Percentiles rank a stretch among this genome's conserved stretches.
Conservation (phyloP, 1,284 basidiomycete species). For the Lentinus polychrous region DNA sequence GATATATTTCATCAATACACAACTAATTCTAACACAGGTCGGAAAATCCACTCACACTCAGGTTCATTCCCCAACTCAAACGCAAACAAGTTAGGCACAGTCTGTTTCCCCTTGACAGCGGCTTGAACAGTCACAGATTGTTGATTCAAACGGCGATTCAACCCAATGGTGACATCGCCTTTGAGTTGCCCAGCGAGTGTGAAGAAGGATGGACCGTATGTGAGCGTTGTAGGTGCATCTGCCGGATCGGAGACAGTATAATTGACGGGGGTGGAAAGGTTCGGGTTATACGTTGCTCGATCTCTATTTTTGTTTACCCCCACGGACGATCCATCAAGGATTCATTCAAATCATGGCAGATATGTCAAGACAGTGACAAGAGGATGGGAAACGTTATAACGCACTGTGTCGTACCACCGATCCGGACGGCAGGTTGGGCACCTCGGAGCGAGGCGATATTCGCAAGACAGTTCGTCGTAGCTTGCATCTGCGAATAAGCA, state of each 20-base stretch:
- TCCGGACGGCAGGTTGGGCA: slow-evolving; percentile 31
- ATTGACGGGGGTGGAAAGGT: slow-evolving; percentile 27
- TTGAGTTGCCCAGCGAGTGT: slow-evolving; percentile 27
- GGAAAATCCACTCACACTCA: slow-evolving; percentile 25
- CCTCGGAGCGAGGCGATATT: slow-evolving; percentile 31
- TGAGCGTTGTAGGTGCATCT: slow-evolving; percentile 32
- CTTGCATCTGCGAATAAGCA: slow-evolving; percentile 28
- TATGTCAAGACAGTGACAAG: background rate
- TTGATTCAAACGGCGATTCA: slow-evolving; percentile 36
- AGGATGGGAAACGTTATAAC: slow-evolving; percentile 7
- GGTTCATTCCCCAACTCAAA: slow-evolving; percentile 41
- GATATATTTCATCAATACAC: too few relatives aligned
- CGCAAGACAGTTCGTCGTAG: slow-evolving; percentile 30
- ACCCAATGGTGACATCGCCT: slow-evolving; percentile 33
- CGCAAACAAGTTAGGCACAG: slow-evolving; percentile 30
- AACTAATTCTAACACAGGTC: too few relatives aligned
- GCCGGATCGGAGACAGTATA: slow-evolving; percentile 33
- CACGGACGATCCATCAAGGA: background rate
- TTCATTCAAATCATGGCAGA: background rate
- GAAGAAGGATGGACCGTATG: slow-evolving; percentile 36
- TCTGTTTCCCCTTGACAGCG: slow-evolving; percentile 27
- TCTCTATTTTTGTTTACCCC: too few relatives aligned
- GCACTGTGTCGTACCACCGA: slow-evolving; percentile 39
- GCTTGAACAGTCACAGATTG: slow-evolving; percentile 30
- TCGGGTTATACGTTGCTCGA: slow-evolving; percentile 33